Evolutionary conservation across 139 green algal species (phyloP), one percentile per base, ranked within the genome.

Genomic region (Chlamydomonas urium): DNA sequence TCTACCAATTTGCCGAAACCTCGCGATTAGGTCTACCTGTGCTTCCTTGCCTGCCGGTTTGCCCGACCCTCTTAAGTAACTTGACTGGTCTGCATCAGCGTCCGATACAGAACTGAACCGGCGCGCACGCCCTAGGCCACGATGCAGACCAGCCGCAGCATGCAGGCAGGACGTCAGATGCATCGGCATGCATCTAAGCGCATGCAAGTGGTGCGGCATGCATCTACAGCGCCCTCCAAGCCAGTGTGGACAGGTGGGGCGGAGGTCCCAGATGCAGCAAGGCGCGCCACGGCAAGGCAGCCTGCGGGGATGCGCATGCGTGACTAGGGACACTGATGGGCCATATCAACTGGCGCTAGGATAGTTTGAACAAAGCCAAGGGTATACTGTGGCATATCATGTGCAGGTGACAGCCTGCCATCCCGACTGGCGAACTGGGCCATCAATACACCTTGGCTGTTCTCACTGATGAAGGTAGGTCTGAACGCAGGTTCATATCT

Each of bases 361-460:
- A 50, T 50, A 8, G 42, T 50, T 50, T 50, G 10, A 50, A 50
- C 8, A 50, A 50, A 8, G 14, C 42, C 42, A 14, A 50, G 42
- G 42, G 10, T 50, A 8, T 50, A 8, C 8, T 50, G 8, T 50
- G 14, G 8, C 42, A 14, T 24, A 50, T 50, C 42, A 14, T 8
- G 10, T 26, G 53, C 53, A 63, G 53, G 53, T 31, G 53, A 63
- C 29, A 63, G 53, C 26, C 21, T 63, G 21, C 53, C 53, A 63
- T 63, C 53, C 24, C 24, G 26, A 5, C 6, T 63, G 26, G 53
- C 53, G n/a, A 63, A 63, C 53, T 63, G 53, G 53, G 53, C 53
- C 24, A 63, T 63, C 24, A 63, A 26, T 21, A 63, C 53, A 10
- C 53, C 53, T 26, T 63, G 53, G 53, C 21, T 63, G 26, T 63